phyloP scores from a whole-genome alignment of 331 rosid genomes.

The Spiraea crenata region DNA sequence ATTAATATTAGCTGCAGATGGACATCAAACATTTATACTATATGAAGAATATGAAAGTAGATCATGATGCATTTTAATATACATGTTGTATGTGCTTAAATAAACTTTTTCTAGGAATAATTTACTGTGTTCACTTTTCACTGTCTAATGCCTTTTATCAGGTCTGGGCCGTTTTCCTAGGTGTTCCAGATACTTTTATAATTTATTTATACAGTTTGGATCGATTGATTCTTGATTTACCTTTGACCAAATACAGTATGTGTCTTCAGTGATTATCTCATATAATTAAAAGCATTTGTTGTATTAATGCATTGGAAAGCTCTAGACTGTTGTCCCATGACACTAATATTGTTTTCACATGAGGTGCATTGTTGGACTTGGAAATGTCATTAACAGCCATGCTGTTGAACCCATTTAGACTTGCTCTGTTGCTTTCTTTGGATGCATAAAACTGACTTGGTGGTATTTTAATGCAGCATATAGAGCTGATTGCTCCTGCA shows the following conservation, averaged over 20 bases:
- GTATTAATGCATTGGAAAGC: too few relatives aligned
- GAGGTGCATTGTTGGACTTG: too few relatives aligned
- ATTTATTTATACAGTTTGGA: background rate
- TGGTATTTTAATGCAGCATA: slow-evolving; percentile 59
- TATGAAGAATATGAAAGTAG: background rate
- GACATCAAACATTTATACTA: background rate
- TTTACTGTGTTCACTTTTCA: background rate
- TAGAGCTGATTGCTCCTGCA: slow-evolving; percentile 85
- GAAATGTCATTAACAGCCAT: too few relatives aligned
- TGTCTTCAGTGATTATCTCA: background rate
- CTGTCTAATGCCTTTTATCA: background rate
- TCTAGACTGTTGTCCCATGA: too few relatives aligned
- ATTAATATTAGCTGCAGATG: slow-evolving; percentile 4
- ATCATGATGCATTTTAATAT: background rate
- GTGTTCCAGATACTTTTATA: too few relatives aligned
- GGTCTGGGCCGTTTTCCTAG: background rate
- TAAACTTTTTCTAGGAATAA: background rate
- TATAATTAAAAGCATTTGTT: background rate
- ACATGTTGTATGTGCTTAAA: background rate
- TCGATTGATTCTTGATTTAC: background rate
- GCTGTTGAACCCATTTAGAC: background rate
- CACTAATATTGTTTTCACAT: background rate
- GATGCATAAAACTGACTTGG: slow-evolving; percentile 6
- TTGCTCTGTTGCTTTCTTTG: background rate
- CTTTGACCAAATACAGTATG: background rate